Percentiles rank a stretch among this genome's conserved stretches.
These are phyloP conservation scores for Citrus cavaleriei DNA, from an alignment of 345 rosid genomes.

Conservation along the genomic window DNA sequence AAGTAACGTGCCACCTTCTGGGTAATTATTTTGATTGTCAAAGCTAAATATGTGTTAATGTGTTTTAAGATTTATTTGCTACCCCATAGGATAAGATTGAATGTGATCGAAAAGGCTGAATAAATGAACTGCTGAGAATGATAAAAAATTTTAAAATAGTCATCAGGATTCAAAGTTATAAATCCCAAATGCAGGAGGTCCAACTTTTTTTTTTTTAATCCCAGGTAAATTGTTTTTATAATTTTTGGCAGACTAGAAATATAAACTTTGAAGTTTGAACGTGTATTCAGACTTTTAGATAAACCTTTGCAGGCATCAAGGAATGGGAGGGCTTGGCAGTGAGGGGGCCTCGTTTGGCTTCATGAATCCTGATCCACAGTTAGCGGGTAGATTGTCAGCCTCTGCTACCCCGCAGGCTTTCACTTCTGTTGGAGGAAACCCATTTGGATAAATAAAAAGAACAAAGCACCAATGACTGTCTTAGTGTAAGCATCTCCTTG, in stretches of 20 bases:
- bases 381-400: slow-evolving; percentile 37
- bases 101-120: neutral
- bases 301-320: slow-evolving; percentile 34
- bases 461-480: neutral
- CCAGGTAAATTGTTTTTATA: neutral
- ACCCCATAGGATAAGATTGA: neutral
- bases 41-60: neutral
- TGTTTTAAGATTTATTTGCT: neutral
- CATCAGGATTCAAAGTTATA: neutral
- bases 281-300: neutral
- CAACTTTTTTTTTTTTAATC: neutral
- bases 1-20: slow-evolving; percentile 39
- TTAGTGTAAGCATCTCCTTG: slow-evolving; percentile 33
- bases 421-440: slow-evolving; percentile 61
- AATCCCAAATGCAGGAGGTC: neutral
- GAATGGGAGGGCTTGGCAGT: slow-evolving; percentile 30
- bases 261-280: neutral
- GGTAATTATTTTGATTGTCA: slow-evolving; percentile 36
- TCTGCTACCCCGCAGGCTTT: slow-evolving; percentile 37
- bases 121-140: neutral
- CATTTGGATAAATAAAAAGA: slow-evolving; percentile 48
- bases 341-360: slow-evolving; percentile 34
- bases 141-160: neutral
- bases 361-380: slow-evolving; percentile 42
- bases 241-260: neutral